phyloP scores from a whole-genome alignment of 495 filamentous ascomycete species.

The Astrocystis sublimbata region DNA sequence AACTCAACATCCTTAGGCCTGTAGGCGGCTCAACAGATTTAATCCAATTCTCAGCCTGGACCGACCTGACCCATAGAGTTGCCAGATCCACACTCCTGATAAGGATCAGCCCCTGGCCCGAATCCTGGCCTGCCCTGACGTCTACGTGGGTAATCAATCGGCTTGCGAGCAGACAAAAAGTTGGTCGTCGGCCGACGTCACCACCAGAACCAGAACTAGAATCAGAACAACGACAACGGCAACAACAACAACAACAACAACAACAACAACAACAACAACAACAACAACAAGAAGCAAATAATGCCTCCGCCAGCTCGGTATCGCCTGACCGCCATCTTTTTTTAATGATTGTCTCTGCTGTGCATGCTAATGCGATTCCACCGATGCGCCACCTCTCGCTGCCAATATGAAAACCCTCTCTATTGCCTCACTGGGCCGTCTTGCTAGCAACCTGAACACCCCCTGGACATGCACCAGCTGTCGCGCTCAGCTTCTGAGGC shows the following conservation, averaged over 20 bases:
- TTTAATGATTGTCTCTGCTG: background rate
- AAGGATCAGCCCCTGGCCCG: background rate
- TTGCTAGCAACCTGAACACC: conserved; percentile 31
- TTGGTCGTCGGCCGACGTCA: no score
- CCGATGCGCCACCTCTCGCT: conserved; percentile 10
- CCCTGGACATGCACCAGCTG: conserved; percentile 47
- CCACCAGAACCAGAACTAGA: no score
- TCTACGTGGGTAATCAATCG: background rate
- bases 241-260: no score
- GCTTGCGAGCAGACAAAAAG: no score
- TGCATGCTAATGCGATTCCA: background rate
- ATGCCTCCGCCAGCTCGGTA: conserved; percentile 8
- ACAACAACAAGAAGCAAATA: no score
- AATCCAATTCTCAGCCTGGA: background rate
- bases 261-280: no score
- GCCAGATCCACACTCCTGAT: no score
- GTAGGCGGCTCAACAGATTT: conserved; percentile 12
- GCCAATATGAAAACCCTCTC: conserved; percentile 36
- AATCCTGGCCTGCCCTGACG: background rate
- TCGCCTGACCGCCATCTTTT: background rate
- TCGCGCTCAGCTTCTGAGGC: conserved; percentile 35
- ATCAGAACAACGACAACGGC: no score
- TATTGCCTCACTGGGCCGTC: conserved; percentile 28
- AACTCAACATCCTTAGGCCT: background rate
- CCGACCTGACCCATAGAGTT: no score